These are phyloP conservation scores for Pseudoperonospora humuli DNA, from an alignment of 352 stramenopile species.

Conservation along the genomic window DNA sequence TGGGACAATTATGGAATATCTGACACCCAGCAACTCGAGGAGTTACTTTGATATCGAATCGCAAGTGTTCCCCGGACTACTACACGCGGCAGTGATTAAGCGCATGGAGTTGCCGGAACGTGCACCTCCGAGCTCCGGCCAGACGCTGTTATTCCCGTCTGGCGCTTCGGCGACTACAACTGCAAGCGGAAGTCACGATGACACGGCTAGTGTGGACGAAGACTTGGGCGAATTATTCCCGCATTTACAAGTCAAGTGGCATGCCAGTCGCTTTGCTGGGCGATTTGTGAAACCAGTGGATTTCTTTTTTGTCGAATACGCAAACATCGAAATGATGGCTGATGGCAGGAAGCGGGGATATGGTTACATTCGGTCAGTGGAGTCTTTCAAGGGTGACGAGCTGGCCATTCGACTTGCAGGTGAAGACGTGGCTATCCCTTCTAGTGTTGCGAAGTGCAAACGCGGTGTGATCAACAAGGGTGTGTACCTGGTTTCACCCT, in stretches of 20 bases:
- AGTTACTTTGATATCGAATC: constrained; percentile 78
- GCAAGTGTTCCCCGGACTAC: constrained; percentile 68
- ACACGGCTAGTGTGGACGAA: constrained; percentile 40
- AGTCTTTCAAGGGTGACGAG: constrained; percentile 79
- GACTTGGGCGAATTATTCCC: constrained; percentile 40
- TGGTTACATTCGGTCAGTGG: constrained; percentile 69
- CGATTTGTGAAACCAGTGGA: constrained; percentile 79
- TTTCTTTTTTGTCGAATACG: constrained; percentile 85
- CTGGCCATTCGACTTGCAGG: constrained; percentile 56
- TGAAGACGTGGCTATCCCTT: constrained; percentile 55
- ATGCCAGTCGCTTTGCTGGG: constrained; percentile 72
- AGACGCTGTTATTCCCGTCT: constrained; percentile 20
- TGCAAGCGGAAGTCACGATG: constrained; percentile 28
- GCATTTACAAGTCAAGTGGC: constrained; percentile 78
- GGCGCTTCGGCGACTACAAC: constrained; percentile 20
- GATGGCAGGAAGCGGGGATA: constrained; percentile 63
- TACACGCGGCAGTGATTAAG: constrained; percentile 76
- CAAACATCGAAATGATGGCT: constrained; percentile 61
- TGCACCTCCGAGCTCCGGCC: constrained; percentile 11
- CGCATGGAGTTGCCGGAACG: constrained; percentile 54
- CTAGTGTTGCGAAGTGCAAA: constrained; percentile 82
- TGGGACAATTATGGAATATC: constrained; percentile 73
- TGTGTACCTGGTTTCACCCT: constrained; percentile 53
- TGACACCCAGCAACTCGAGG: constrained; percentile 55
- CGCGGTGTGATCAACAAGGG: constrained; percentile 78